Evolutionary conservation across 495 filamentous ascomycete species (phyloP), one percentile per base, ranked within the genome.

Genomic region (Rusavskia elegans): DNA sequence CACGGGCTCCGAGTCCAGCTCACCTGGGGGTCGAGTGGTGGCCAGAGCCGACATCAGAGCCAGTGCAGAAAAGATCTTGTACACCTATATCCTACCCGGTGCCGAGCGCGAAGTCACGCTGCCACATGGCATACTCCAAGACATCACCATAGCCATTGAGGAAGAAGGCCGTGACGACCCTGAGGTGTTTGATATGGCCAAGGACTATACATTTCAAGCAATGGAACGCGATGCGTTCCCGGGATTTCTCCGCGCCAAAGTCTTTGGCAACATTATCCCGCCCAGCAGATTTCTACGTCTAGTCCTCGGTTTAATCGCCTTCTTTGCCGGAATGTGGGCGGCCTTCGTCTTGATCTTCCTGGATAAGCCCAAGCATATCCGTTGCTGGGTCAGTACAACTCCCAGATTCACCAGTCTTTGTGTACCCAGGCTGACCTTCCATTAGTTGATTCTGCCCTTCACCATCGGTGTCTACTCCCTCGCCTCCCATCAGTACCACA

Each of bases 141-240:
- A 85, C 5, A 86, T 95, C 54, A 87, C 84, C 37, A 74, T 79
- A 41, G 73, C 83, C 16, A 88, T 99, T 51, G 92, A 99, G 64
- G 82, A 90, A 51, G 79, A 84, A 51, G 84, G 84, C 41, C 80
- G 92, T 60, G 93, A 96, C 57, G 92, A 99, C 62, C 92, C 92
- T 1, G 92, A 97, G 63, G 81, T 99, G 11, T 99, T 99, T 56
- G 90, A 96, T 63, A 81, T 84, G 2, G 92, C 92, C 25, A 97
- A 97, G 67, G 93, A 99, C 69, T 99, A 97, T 63, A 90, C 95
- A 45, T 99, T 96, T 67, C 93, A 97, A 63, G 92, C 92, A 3
- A 99, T 99, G 93, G 92, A 99, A 67, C 81, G 93, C 40, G 92
- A 97, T 68, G 92, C 92, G 14, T 98, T 95, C 67, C 92, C 92